Evolutionary conservation across 192 early-diverging fungal genomes (phyloP).

Genomic region (Backusella tarrabulga): DNA sequence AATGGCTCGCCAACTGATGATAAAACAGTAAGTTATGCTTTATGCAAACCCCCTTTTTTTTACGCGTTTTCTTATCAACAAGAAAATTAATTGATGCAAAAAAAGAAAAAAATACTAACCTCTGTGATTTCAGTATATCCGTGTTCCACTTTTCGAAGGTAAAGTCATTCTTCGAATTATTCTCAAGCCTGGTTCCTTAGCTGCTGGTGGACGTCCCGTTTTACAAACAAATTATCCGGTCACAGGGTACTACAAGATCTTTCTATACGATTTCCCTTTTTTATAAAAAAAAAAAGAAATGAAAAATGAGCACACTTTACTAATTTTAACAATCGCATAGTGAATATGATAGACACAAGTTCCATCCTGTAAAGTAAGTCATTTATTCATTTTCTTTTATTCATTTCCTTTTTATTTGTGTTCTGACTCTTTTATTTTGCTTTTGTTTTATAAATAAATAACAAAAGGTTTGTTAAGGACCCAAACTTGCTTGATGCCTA

Average conservation of each 20-base stretch:
- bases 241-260: constrained; percentile 52
- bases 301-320: background rate
- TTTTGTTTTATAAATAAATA: background rate
- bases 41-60: background rate
- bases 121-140: constrained; percentile 57
- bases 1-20: constrained; percentile 55
- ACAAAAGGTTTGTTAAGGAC: constrained; percentile 26
- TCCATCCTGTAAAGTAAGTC: constrained; percentile 41
- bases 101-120: background rate
- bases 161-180: constrained; percentile 79
- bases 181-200: constrained; percentile 72
- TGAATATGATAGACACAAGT: constrained; percentile 39
- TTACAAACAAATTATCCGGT: constrained; percentile 88
- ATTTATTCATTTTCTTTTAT: background rate
- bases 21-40: constrained; percentile 43
- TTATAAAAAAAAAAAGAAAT: constrained; percentile 2
- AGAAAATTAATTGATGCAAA: background rate
- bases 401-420: background rate
- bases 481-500: constrained; percentile 54
- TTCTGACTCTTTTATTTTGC: no score
- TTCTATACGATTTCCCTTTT: constrained; percentile 30
- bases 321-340: background rate
- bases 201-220: constrained; percentile 62
- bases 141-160: constrained; percentile 66
- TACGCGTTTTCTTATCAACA: constrained; percentile 2